phyloP scores from a whole-genome alignment of 108 stramenopile species.

The Conticribra weissflogii region DNA sequence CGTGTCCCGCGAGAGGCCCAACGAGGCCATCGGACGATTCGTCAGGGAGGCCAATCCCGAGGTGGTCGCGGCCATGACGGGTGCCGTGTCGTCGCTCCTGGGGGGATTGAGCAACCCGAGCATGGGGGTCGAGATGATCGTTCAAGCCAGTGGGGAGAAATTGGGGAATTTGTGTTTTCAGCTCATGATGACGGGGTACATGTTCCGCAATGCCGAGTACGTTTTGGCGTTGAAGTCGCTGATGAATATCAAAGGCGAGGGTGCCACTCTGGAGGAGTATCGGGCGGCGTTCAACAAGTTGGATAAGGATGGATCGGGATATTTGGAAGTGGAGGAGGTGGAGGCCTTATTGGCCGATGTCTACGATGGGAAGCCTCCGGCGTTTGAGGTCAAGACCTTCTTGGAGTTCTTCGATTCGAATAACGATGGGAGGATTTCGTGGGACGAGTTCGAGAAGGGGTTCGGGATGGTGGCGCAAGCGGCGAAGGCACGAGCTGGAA shows the following conservation, averaged over 20 bases:
- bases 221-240: constrained; percentile 83
- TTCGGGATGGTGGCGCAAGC: constrained; percentile 58
- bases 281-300: constrained; percentile 77
- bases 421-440: constrained; percentile 73
- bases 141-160: constrained; percentile 80
- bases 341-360: constrained; percentile 68
- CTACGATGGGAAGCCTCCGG: constrained; percentile 64
- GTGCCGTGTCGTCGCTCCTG: constrained; percentile 69
- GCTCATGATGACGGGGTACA: constrained; percentile 90
- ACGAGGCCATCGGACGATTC: constrained; percentile 74
- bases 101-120: constrained; percentile 79
- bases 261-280: constrained; percentile 75
- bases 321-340: constrained; percentile 72
- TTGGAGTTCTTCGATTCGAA: constrained; percentile 88
- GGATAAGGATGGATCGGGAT: constrained; percentile 79
- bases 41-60: constrained; percentile 73
- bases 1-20: constrained; percentile 70
- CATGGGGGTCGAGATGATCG: constrained; percentile 66
- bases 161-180: constrained; percentile 82
- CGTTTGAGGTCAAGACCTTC: constrained; percentile 80
- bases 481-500: constrained; percentile 8
- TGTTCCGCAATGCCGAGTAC: constrained; percentile 94
- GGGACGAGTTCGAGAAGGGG: constrained; percentile 87
- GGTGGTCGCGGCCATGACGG: constrained; percentile 84
- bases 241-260: constrained; percentile 66